Evolutionary conservation across 495 filamentous ascomycete species (phyloP), one percentile per base, ranked within the genome.

Genomic region (Annulohypoxylon nitens): DNA sequence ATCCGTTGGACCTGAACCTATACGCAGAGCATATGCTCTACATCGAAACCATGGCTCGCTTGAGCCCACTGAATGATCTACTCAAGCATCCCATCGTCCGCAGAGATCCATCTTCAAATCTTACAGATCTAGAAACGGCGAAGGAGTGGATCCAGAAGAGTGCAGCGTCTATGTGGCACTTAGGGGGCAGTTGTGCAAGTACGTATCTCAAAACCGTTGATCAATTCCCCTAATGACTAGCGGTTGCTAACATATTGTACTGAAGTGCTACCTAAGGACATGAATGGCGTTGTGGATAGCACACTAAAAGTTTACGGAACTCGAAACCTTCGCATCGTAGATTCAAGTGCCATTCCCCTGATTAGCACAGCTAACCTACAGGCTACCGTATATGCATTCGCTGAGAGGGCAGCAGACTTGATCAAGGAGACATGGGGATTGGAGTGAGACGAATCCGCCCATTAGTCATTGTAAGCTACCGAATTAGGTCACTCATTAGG

Each of bases 1-100:
- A 90, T 63, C 81, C 83, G 1, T 75, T 86, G 11, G 89, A 91
- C 68, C 6, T 84, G 36, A 81, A 86, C 53, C 77, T 87, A 8
- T 80, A 86, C 26, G 83, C 81, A 10, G 80, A 55, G 8, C 68
- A 75, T 23, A 34, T 71, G 34, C 55, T 61, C 11, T 69, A 65
- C 20, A 16, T 75, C 2, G 14, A 61, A 20, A 1, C 41, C 1
- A 37, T 75, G 12, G 64, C 62, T 1, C 7, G 9, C 8, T 65
- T 59, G 1, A 10, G 50, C 3, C 73, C 68, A 20, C 26, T 75
- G 6, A 71, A 48, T 20, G 36, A 71, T 51, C 63, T 59, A 0
- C 36, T 68, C 1, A 34, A 63, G 12, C 58, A 61, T 1, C 55
- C 55, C 5, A 30, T 60, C n/a, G 11, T 5, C 0, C 18, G 3